Conservation (phyloP, 2,329 filamentous ascomycete species). For the Apiospora kogelbergensis region DNA sequence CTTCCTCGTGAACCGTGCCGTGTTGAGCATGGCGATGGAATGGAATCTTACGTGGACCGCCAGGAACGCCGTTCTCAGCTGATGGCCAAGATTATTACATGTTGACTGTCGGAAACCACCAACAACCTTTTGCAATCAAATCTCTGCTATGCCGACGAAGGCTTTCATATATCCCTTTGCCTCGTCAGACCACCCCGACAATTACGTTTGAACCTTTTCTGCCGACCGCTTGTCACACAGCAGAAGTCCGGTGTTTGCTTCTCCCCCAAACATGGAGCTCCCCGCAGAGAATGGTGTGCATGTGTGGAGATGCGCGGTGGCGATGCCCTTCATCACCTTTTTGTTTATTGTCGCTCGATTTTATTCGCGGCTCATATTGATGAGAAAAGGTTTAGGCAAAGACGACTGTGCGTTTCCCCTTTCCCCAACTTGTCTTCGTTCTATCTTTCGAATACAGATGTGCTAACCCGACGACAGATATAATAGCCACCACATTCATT, state of each 20-base stretch:
- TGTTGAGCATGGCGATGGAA: background rate
- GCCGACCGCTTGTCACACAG: too few relatives aligned
- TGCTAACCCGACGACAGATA: constrained; percentile 18
- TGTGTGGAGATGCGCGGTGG: constrained; percentile 26
- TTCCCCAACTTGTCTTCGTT: too few relatives aligned
- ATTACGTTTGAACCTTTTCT: too few relatives aligned
- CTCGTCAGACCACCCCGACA: background rate
- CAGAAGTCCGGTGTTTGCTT: background rate
- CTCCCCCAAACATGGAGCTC: constrained; percentile 6
- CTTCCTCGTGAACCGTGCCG: background rate
- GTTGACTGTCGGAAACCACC: background rate
- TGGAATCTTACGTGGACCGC: too few relatives aligned
- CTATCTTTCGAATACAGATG: background rate
- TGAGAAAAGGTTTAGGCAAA: constrained; percentile 18
- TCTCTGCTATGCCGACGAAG: background rate
- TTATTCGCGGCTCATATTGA: constrained; percentile 20
- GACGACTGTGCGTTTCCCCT: constrained; percentile 27
- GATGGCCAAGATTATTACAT: background rate
- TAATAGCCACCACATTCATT: constrained; percentile 28
- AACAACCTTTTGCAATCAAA: background rate
- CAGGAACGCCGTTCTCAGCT: too few relatives aligned
- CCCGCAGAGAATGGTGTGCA: constrained; percentile 30
- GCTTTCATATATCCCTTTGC: background rate
- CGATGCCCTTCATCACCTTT: constrained; percentile 29
- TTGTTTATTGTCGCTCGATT: constrained; percentile 27